Base-by-base conservation (phyloP, 2,329 filamentous ascomycete genomes). In the Xylariales sp. region DNA sequence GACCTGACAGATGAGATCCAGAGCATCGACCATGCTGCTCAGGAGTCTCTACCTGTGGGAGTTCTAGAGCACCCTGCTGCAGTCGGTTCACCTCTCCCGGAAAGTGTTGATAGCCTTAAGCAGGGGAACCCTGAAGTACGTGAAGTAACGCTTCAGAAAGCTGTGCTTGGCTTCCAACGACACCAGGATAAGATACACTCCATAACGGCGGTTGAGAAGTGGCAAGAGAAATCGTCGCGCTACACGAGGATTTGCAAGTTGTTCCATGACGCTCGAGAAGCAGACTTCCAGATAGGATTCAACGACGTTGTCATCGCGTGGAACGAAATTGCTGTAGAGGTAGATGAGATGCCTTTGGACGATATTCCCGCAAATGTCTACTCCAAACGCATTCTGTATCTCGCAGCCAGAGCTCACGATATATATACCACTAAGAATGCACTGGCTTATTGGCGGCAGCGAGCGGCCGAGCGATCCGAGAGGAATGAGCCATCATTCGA, bases 381-480 rank as follows among this genome's bases (percentile, higher is more conserved):
- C 39, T 58, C 55, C 11, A 56, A 53, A 37, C 51, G 54, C n/a
- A 51, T 50, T 15, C 53, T 56, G 35, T 47, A 39, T 28, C 51
- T 57, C 25, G 53, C 55, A 24, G 43, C 45, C 13, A 48, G 55
- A 12, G 42, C 55, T 17, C 41, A 51, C 33, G 48, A 58, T 27
- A 58, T 58, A 11, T 45, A 50, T 12, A 32, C 38, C 15, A 33
- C 42, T 5, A 53, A 54, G 43, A 54, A 49, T 24, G 40, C 45
- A 6, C 28, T 58, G 5, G 41, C 37, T 14, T 41, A 33, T 17
- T 58, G 55, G 55, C 50, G 53, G 28, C 47, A 49, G 32, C 36
- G 34, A 25, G 33, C 47, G 3, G 44, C 40, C 27, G 43, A 47
- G 18, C 38, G 38, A 42, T 17, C 43, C 38, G 13, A 51, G 37